phyloP scores from a whole-genome alignment of 495 filamentous ascomycete species.

The Aspergillus hancockii region DNA sequence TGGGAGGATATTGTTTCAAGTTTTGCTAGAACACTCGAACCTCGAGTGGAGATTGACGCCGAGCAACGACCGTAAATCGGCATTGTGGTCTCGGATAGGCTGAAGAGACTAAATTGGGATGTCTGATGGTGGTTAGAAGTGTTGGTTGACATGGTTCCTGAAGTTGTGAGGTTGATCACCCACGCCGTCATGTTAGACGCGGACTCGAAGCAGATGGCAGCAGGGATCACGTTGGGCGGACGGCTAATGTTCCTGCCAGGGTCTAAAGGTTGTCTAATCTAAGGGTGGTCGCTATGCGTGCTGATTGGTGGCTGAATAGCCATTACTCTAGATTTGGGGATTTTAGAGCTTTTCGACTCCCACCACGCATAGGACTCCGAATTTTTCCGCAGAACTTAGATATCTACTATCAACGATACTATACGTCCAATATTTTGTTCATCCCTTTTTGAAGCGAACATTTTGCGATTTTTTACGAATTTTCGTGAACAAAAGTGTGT shows the following conservation, averaged over 20 bases:
- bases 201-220: slow-evolving; percentile 10
- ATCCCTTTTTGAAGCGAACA: too few relatives aligned
- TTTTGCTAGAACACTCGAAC: slow-evolving; percentile 18
- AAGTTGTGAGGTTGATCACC: slow-evolving; percentile 6
- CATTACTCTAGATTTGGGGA: neutral
- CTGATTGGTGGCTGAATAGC: slow-evolving; percentile 9
- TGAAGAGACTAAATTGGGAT: slow-evolving; percentile 21
- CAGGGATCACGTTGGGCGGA: slow-evolving; percentile 14
- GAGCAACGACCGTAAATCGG: slow-evolving; percentile 16
- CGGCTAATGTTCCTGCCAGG: slow-evolving; percentile 11
- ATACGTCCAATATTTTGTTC: too few relatives aligned
- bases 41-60: slow-evolving; percentile 17
- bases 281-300: neutral
- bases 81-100: slow-evolving; percentile 7
- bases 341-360: neutral
- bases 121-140: slow-evolving; percentile 6
- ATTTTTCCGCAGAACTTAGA: neutral
- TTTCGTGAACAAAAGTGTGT: neutral
- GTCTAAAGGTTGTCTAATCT: neutral
- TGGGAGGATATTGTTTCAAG: slow-evolving; percentile 14
- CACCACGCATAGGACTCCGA: neutral
- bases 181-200: slow-evolving; percentile 11
- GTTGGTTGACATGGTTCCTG: slow-evolving; percentile 11
- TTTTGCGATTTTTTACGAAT: slow-evolving; percentile 2
- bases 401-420: neutral